Percentiles rank a stretch among this genome's conserved stretches.
These are phyloP conservation scores for Martiniozyma abietophila DNA, from an alignment of 805 yeast species.

Conservation along the genomic window DNA sequence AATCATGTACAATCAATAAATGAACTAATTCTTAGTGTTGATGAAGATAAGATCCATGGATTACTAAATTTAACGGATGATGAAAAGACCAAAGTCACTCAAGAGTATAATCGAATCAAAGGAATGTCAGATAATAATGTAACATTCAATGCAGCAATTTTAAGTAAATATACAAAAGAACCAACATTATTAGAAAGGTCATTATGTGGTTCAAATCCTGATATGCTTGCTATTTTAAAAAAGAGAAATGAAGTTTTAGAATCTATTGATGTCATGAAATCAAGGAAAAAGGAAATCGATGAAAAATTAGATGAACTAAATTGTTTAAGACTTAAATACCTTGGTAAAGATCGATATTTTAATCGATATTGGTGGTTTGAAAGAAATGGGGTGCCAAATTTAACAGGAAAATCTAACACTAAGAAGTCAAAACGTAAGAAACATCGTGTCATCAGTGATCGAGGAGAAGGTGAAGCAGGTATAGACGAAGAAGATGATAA, in stretches of 20 bases:
- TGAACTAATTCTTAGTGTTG: constrained; percentile 20
- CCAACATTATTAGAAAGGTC: constrained; percentile 27
- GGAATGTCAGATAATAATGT: constrained; percentile 18
- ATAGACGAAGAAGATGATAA: constrained; percentile 29
- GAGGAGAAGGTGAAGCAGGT: constrained; percentile 27
- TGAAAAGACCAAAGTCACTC: constrained; percentile 11
- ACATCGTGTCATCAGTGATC: no score
- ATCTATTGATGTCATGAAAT: constrained; percentile 37
- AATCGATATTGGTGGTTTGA: constrained; percentile 97
- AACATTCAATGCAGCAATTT: no score
- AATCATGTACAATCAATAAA: constrained; percentile 35
- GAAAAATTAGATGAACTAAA: constrained; percentile 58
- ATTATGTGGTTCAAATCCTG: constrained; percentile 32
- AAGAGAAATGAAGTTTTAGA: constrained; percentile 33
- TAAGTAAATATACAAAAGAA: constrained; percentile 8
- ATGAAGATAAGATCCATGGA: constrained; percentile 14
- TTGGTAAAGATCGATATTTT: constrained; percentile 77
- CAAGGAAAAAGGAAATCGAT: constrained; percentile 46
- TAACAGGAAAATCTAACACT: constrained; percentile 13
- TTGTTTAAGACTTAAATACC: constrained; percentile 60
- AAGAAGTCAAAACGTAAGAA: constrained; percentile 19
- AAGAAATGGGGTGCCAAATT: constrained; percentile 62
- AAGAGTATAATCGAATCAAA: constrained; percentile 7
- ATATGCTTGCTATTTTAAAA: constrained; percentile 35
- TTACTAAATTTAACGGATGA: constrained; percentile 6